These are phyloP conservation scores for Psilocybe cubensis DNA, from an alignment of 768 basidiomycete species.

Conservation along the genomic window DNA sequence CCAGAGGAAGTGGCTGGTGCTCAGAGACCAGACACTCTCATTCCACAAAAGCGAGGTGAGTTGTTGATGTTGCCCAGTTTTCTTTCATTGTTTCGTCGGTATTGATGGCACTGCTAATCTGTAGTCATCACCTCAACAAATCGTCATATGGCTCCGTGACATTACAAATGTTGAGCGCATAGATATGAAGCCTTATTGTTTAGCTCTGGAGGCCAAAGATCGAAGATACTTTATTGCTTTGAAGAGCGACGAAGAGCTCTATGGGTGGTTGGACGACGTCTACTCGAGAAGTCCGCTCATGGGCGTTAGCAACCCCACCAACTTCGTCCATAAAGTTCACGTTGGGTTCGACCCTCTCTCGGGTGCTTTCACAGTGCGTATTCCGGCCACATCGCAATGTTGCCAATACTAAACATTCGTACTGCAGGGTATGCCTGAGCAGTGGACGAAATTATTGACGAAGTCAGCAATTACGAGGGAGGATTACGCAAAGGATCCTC, in stretches of 20 bases:
- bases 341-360: constrained; percentile 95
- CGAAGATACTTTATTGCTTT: constrained; percentile 81
- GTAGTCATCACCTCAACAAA: constrained; percentile 61
- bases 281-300: constrained; percentile 90
- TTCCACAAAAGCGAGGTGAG: constrained; percentile 94
- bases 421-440: constrained; percentile 88
- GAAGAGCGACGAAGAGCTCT: constrained; percentile 96
- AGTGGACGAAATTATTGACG: constrained; percentile 96
- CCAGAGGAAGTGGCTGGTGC: constrained; percentile 87
- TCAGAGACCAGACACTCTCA: constrained; percentile 77
- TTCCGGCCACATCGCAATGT: not conserved
- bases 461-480: constrained; percentile 98
- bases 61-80: not conserved
- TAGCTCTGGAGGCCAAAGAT: constrained; percentile 84
- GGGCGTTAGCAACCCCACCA: constrained; percentile 93
- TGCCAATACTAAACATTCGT: constrained; percentile 3
- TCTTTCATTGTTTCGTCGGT: not conserved
- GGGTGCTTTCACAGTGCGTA: constrained; percentile 89
- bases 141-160: constrained; percentile 68
- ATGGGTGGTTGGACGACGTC: constrained; percentile 97
- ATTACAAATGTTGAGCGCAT: constrained; percentile 89
- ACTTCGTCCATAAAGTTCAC: constrained; percentile 98
- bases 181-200: constrained; percentile 93
- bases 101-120: constrained; percentile 12
- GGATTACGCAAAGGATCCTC: constrained; percentile 96